Evolutionary conservation across 2,329 filamentous ascomycete species (phyloP).

Genomic region (Raffaelea ambrosiae): DNA sequence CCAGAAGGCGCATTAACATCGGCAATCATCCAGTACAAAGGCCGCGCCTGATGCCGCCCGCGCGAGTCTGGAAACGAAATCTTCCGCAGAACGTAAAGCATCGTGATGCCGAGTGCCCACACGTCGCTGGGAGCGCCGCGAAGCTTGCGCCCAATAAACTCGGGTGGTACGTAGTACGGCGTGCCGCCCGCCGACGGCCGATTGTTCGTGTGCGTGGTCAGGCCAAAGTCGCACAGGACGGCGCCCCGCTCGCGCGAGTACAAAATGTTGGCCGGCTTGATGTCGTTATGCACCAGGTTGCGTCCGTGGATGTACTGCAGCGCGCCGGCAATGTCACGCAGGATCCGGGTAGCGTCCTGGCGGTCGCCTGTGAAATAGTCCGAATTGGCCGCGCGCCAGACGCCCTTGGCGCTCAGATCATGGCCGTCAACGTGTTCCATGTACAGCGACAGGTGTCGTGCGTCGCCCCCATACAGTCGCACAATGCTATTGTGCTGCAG

Average conservation of each 20-base stretch:
- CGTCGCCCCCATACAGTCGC: conserved; percentile 49
- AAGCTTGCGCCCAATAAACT: conserved; percentile 47
- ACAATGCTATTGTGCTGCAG: conserved; percentile 50
- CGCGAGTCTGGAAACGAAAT: conserved; percentile 47
- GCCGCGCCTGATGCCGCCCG: conserved; percentile 36
- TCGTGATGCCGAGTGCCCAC: conserved; percentile 52
- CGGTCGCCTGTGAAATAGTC: conserved; percentile 43
- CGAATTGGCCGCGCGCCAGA: conserved; percentile 38
- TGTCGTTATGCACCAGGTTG: conserved; percentile 50
- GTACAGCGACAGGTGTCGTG: conserved; percentile 50
- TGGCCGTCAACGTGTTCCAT: conserved; percentile 53
- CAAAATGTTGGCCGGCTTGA: conserved; percentile 54
- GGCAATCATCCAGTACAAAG: conserved; percentile 51
- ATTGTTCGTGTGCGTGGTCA: conserved; percentile 39
- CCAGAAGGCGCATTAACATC: conserved; percentile 33
- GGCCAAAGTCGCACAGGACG: conserved; percentile 52
- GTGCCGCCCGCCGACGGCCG: conserved; percentile 45
- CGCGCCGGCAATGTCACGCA: conserved; percentile 45
- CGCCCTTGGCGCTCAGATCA: conserved; percentile 39
- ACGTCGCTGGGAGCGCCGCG: conserved; percentile 49
- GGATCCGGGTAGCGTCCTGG: conserved; percentile 41
- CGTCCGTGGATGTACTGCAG: conserved; percentile 48
- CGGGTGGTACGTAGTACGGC: conserved; percentile 53
- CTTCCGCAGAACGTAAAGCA: conserved; percentile 50
- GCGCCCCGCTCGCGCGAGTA: conserved; percentile 51